These are phyloP conservation scores for Paecilomyces dactylethromorphus DNA, from an alignment of 2,329 filamentous ascomycete species.

Conservation along the genomic window DNA sequence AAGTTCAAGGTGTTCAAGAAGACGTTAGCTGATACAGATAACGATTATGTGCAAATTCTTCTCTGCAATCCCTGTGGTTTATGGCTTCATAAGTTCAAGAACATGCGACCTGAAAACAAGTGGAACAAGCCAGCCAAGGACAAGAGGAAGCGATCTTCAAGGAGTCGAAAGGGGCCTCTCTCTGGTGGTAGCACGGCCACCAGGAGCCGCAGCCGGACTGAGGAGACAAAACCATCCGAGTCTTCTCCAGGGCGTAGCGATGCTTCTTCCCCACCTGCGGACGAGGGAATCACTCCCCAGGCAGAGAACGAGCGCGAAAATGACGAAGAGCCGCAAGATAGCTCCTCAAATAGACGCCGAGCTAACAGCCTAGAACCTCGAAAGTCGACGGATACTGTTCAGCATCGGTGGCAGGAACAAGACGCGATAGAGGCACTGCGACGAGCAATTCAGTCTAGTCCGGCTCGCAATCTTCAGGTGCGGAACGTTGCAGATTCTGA, in stretches of 20 bases:
- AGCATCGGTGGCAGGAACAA: constrained; percentile 29
- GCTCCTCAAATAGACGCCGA: constrained; percentile 35
- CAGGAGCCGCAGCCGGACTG: constrained; percentile 24
- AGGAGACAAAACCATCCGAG: constrained; percentile 21
- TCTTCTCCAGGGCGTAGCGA: constrained; percentile 35
- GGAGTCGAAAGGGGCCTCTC: constrained; percentile 28
- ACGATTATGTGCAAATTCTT: constrained; percentile 64
- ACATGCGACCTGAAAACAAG: constrained; percentile 72
- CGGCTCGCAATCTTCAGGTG: constrained; percentile 44
- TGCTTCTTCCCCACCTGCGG: constrained; percentile 27
- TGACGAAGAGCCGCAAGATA: constrained; percentile 22
- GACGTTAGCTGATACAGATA: constrained; percentile 58
- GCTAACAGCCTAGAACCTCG: constrained; percentile 43
- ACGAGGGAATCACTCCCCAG: constrained; percentile 28
- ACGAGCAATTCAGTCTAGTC: constrained; percentile 57
- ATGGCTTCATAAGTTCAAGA: constrained; percentile 84
- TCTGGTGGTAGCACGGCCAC: constrained; percentile 25
- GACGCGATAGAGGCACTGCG: constrained; percentile 41
- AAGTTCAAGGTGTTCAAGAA: constrained; percentile 73
- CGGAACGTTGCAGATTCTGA: constrained; percentile 39
- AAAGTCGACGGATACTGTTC: constrained; percentile 24
- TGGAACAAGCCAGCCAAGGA: constrained; percentile 63
- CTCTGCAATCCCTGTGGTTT: constrained; percentile 96
- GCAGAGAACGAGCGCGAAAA: constrained; percentile 29
- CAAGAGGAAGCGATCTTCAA: constrained; percentile 33